These are phyloP conservation scores for Trametes coccinea DNA, from an alignment of 768 basidiomycete species.

Conservation along the genomic window DNA sequence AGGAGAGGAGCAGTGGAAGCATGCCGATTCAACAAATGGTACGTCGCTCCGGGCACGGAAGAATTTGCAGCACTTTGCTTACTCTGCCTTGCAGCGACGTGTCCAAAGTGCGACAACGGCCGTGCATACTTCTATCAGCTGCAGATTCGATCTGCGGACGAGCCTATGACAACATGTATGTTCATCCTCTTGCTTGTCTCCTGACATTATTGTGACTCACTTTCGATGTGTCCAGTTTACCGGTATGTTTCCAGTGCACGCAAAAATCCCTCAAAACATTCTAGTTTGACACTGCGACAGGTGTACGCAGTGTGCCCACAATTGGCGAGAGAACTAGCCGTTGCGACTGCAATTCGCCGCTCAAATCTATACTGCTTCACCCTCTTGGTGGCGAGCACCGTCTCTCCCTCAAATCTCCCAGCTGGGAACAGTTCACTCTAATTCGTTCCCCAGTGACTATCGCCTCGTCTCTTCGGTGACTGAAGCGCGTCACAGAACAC, in stretches of 20 bases:
- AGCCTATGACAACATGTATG: constrained; percentile 76
- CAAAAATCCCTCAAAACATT: too few species aligned
- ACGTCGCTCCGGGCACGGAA: constrained; percentile 15
- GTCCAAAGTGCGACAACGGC: constrained; percentile 79
- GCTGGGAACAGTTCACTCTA: too few species aligned
- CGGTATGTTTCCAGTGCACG: constrained; percentile 40
- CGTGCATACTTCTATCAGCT: constrained; percentile 94
- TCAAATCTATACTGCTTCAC: too few species aligned
- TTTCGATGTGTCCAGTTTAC: constrained; percentile 47
- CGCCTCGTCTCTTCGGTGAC: too few species aligned
- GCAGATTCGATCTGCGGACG: constrained; percentile 92
- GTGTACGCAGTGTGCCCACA: constrained; percentile 61
- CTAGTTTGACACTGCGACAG: constrained; percentile 34
- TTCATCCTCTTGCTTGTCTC: constrained; percentile 11
- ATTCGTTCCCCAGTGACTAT: too few species aligned
- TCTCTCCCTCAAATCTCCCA: too few species aligned
- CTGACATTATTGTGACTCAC: background rate
- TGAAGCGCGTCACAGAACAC: too few species aligned
- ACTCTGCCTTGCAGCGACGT: constrained; percentile 39
- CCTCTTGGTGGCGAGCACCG: too few species aligned
- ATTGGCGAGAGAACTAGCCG: constrained; percentile 67
- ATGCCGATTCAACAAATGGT: constrained; percentile 89
- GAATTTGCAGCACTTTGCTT: background rate
- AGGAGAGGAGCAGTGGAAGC: constrained; percentile 90
- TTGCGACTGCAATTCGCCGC: too few species aligned